Conservation (phyloP, 2,329 filamentous ascomycete genomes). For the Scortechinia acanthostroma region DNA sequence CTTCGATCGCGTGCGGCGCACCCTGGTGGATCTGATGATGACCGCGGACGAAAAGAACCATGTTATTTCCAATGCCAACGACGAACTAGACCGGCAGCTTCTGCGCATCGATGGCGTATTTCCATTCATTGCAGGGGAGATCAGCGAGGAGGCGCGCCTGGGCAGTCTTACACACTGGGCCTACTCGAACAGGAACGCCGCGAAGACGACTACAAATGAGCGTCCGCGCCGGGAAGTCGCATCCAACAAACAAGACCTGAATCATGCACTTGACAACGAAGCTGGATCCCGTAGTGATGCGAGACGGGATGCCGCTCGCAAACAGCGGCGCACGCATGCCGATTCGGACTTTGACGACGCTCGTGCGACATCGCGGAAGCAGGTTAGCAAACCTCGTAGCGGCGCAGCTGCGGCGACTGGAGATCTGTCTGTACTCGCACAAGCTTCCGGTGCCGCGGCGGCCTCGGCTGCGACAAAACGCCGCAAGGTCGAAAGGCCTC, state of each 20-base stretch:
- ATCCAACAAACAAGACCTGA: constrained; percentile 38
- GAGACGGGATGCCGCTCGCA: constrained; percentile 45
- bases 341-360: constrained; percentile 56
- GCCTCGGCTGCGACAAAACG: constrained; percentile 10
- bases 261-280: constrained; percentile 47
- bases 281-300: constrained; percentile 49
- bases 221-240: constrained; percentile 47
- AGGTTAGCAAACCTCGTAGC: constrained; percentile 12
- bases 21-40: constrained; percentile 45
- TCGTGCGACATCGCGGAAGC: constrained; percentile 11
- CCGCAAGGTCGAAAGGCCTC: background rate
- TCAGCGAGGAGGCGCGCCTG: constrained; percentile 57
- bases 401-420: constrained; percentile 13
- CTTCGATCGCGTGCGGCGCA: constrained; percentile 45
- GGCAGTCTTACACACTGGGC: constrained; percentile 63
- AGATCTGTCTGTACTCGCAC: constrained; percentile 18
- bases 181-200: constrained; percentile 47
- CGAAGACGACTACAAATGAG: constrained; percentile 34
- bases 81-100: constrained; percentile 49
- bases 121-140: constrained; percentile 50
- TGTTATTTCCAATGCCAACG: constrained; percentile 56
- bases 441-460: constrained; percentile 29
- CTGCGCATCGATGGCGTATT: constrained; percentile 49
- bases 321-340: constrained; percentile 41
- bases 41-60: constrained; percentile 63